Percentiles rank a stretch among this genome's conserved stretches.
phyloP scores from a whole-genome alignment of 1,284 basidiomycete genomes.

The Hortiboletus rubellus region DNA sequence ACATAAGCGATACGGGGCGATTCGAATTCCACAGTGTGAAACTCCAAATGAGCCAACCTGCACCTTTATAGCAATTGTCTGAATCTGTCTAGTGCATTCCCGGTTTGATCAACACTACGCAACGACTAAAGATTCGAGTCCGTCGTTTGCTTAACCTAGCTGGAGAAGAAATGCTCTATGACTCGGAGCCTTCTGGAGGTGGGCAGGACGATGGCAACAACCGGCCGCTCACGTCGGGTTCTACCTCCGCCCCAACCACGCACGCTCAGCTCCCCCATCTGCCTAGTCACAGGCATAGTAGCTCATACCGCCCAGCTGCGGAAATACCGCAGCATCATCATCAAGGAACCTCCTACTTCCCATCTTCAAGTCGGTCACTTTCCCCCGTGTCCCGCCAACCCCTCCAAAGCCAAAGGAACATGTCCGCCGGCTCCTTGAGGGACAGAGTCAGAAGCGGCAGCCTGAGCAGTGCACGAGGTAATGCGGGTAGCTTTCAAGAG shows the following conservation, averaged over 20 bases:
- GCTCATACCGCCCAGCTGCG: slow-evolving; percentile 43
- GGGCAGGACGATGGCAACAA: slow-evolving; percentile 30
- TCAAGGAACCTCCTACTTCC: slow-evolving; percentile 67
- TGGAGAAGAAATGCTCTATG: slow-evolving; percentile 10
- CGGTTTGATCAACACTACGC: too few species aligned
- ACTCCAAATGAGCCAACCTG: background rate
- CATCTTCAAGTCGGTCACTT: slow-evolving; percentile 40
- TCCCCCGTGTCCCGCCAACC: slow-evolving; percentile 42
- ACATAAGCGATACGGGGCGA: background rate
- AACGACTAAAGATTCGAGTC: background rate
- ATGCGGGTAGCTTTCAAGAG: slow-evolving; percentile 46
- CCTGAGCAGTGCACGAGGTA: slow-evolving; percentile 53
- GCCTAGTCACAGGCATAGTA: slow-evolving; percentile 50
- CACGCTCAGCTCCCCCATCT: slow-evolving; percentile 34
- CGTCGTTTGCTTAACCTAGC: background rate
- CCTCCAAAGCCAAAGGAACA: slow-evolving; percentile 40
- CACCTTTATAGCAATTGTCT: slow-evolving; percentile 1
- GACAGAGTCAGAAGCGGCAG: slow-evolving; percentile 60
- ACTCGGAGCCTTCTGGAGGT: slow-evolving; percentile 6
- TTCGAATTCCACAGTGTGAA: background rate
- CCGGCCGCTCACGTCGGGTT: slow-evolving; percentile 30
- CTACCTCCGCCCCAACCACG: slow-evolving; percentile 40
- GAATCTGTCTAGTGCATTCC: too few species aligned
- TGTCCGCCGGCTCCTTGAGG: slow-evolving; percentile 50
- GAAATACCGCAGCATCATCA: slow-evolving; percentile 59